Evolutionary conservation across 176 grass and related monocot genomes (phyloP).

Genomic region (Oryza longistaminata): DNA sequence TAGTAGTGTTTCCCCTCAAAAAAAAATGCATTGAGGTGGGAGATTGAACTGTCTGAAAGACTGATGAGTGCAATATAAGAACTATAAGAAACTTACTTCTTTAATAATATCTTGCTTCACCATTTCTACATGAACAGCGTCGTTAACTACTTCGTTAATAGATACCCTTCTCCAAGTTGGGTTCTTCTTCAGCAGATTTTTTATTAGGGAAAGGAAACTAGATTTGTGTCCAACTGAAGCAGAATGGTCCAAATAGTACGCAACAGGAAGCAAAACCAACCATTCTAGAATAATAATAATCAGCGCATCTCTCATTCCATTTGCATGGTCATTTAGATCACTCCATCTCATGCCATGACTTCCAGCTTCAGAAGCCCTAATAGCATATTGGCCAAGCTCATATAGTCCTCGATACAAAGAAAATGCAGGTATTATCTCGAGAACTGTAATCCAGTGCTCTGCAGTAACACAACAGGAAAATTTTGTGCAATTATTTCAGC

Average conservation of each 20-base stretch:
- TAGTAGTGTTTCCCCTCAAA: too few relatives aligned
- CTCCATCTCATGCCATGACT: constrained; percentile 78
- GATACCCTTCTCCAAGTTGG: constrained; percentile 31
- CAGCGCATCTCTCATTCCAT: constrained; percentile 76
- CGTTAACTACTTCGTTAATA: constrained; percentile 36
- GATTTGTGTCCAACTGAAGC: constrained; percentile 51
- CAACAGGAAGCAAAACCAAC: constrained; percentile 72
- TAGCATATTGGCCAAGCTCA: constrained; percentile 76
- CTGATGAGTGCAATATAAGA: neutral
- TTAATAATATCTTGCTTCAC: constrained; percentile 65
- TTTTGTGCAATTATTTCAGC: constrained; percentile 3
- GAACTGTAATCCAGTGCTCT: constrained; percentile 75
- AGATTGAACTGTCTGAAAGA: neutral
- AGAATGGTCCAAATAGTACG: constrained; percentile 70
- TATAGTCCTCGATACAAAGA: constrained; percentile 85
- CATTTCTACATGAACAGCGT: constrained; percentile 60
- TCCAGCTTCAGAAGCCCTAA: constrained; percentile 47
- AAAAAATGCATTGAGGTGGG: neutral
- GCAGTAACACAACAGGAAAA: constrained; percentile 19
- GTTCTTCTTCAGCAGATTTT: constrained; percentile 47
- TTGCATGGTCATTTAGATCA: constrained; percentile 62
- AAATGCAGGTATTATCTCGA: constrained; percentile 93
- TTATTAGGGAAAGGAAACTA: constrained; percentile 41
- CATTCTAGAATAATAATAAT: constrained; percentile 82
- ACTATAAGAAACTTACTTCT: constrained; percentile 64